Base-by-base conservation (phyloP, 1,139 yeast genomes). In the Taiozyma sp. region DNA sequence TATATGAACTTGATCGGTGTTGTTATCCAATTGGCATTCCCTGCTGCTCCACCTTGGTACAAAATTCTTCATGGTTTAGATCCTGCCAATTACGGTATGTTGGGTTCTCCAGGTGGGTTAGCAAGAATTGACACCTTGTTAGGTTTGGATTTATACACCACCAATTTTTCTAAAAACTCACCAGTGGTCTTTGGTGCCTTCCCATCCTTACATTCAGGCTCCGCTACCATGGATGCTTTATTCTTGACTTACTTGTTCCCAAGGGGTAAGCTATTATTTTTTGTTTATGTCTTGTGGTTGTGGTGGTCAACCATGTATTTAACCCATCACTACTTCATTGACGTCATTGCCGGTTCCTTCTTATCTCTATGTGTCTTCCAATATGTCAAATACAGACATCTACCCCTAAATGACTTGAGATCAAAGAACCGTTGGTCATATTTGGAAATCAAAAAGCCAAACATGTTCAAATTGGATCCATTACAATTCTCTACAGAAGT, bases 41-140 rank as follows among this genome's bases (percentile, higher is more conserved):
- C 99, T 4, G 89, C 96, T 47, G 97, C 99, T 53, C 96, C 99
- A 35, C 99, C 99, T 37, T 93, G 99, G 99, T 93, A 95, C 68
- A 90, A 90, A 66, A 81, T 81, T 57, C 69, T 84, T 48, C 84
- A 93, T 65, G 97, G 97, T 1, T 76, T 91, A 56, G 82, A 83
- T 55, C 95, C 97, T 24, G 99, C 99, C 7, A 81, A 89, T 68
- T 93, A 95, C 68, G 74, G 85, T 50, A 91, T 93, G 96, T 77
- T 77, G 45, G 99, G 99, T 21, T 85, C 95, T 1, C 97, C 99
- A 4, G 99, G 99, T 61, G 99, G 99, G 0, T 78, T 93, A 57
- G 95, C 85, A 21, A 79, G 99, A 63, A 89, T 93, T 58, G 99
- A 93, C 68, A 68, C 73, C 50, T 69, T 93, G 48, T 72, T 95